Conservation (phyloP, 2,329 filamentous ascomycete genomes). For the Trichoderma arundinaceum region DNA sequence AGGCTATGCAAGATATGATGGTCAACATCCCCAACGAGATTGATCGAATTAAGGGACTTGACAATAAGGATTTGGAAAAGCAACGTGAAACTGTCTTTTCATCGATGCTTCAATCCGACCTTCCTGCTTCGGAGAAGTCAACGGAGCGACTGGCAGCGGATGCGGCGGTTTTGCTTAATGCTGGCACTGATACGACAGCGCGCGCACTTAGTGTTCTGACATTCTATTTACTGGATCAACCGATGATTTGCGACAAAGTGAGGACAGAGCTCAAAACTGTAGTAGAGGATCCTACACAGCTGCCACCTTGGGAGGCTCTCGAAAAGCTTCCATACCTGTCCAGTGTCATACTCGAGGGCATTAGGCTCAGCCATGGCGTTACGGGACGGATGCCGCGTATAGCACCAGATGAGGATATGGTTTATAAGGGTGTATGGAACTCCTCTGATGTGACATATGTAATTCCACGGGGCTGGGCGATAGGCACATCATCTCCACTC, state of each 20-base stretch:
- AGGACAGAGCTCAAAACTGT: slow-evolving; percentile 38
- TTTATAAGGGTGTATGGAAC: slow-evolving; percentile 38
- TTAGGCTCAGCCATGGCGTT: slow-evolving; percentile 45
- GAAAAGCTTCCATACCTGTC: slow-evolving; percentile 46
- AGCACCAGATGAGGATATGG: slow-evolving; percentile 41
- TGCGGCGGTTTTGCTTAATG: slow-evolving; percentile 41
- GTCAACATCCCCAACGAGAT: slow-evolving; percentile 9
- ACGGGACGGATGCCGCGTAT: slow-evolving; percentile 40
- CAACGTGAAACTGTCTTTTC: slow-evolving; percentile 5
- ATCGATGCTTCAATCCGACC: slow-evolving; percentile 34
- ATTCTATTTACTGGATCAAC: slow-evolving; percentile 44
- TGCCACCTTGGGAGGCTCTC: slow-evolving; percentile 40
- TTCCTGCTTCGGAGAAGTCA: slow-evolving; percentile 45
- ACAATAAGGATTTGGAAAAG: neutral
- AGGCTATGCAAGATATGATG: slow-evolving; percentile 8
- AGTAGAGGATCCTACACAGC: slow-evolving; percentile 39
- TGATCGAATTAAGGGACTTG: neutral
- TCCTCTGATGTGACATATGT: slow-evolving; percentile 36
- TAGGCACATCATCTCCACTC: slow-evolving; percentile 46
- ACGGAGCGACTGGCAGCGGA: slow-evolving; percentile 44
- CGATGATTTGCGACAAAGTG: slow-evolving; percentile 38
- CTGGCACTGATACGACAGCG: slow-evolving; percentile 45
- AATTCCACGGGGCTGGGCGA: slow-evolving; percentile 44
- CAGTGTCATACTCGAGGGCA: slow-evolving; percentile 46
- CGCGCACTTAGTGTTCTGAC: slow-evolving; percentile 42